These are phyloP conservation scores for Theileria orientalis DNA, from an alignment of 169 alveolate genomes.

Conservation along the genomic window DNA sequence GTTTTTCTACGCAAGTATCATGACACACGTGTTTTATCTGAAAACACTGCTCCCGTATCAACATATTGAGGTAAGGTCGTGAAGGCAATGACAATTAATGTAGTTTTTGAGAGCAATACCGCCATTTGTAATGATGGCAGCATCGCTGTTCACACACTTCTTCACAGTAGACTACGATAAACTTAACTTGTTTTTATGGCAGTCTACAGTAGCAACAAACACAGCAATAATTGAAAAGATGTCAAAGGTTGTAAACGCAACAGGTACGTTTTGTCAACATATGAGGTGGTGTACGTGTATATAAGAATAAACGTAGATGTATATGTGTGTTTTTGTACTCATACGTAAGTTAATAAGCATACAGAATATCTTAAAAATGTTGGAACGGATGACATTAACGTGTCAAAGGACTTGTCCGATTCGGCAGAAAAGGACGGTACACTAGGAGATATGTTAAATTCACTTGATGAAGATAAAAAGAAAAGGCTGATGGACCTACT, in stretches of 20 bases:
- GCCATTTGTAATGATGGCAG: constrained; percentile 35
- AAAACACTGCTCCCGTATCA: constrained; percentile 56
- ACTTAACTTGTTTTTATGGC: constrained; percentile 37
- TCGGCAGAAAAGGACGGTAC: not conserved
- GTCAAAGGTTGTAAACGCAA: constrained; percentile 58
- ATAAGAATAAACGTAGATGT: too few relatives aligned
- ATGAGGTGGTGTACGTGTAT: not conserved
- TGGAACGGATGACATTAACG: not conserved
- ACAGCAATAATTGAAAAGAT: constrained; percentile 42
- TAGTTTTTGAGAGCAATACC: constrained; percentile 41
- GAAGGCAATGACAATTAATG: not conserved
- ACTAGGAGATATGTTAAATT: constrained; percentile 24
- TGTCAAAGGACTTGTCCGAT: not conserved
- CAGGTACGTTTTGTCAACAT: constrained; percentile 22
- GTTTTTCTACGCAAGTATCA: constrained; percentile 1
- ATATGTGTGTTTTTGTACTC: too few relatives aligned
- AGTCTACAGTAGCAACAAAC: constrained; percentile 51
- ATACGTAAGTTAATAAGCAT: too few relatives aligned
- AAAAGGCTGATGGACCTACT: constrained; percentile 32
- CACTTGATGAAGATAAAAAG: constrained; percentile 37
- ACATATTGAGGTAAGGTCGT: constrained; percentile 13
- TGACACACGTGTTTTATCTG: constrained; percentile 31
- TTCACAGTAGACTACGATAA: constrained; percentile 33
- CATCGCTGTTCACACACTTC: constrained; percentile 24
- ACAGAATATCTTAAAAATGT: not conserved